A percentile compares a stretch with the other conserved stretches of the same genome.
Evolutionary conservation across 1,139 yeast species (phyloP).

Genomic region (Pneumocystis wakefieldiae): DNA sequence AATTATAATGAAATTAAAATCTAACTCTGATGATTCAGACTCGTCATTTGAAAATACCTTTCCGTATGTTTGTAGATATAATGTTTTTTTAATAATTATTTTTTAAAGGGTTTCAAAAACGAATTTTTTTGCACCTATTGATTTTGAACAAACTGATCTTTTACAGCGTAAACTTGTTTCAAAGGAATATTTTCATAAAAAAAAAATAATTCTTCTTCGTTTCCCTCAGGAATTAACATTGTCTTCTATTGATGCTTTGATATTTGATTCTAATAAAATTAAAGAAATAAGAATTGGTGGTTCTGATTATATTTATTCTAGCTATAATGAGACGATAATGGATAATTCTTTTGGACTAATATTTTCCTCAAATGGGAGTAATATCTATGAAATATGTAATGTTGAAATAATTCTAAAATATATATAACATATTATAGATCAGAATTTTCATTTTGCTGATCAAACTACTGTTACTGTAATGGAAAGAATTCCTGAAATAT

Average conservation of each 20-base stretch:
- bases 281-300: background rate
- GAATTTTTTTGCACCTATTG: background rate
- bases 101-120: background rate
- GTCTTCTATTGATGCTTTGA: background rate
- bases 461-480: background rate
- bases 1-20: background rate
- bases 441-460: background rate
- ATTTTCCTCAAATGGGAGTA: background rate
- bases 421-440: background rate
- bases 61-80: background rate
- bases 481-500: background rate
- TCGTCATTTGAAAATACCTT: background rate
- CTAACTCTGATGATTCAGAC: background rate
- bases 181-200: background rate
- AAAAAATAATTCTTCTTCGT: background rate
- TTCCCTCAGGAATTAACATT: background rate
- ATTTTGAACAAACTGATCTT: background rate
- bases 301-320: background rate
- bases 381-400: background rate
- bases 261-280: background rate
- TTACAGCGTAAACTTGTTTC: background rate
- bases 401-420: background rate
- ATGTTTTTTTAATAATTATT: background rate
- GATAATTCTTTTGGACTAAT: background rate
- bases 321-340: background rate